Evolutionary conservation across 2,329 filamentous ascomycete species (phyloP).

Genomic region (Botryotinia convoluta): DNA sequence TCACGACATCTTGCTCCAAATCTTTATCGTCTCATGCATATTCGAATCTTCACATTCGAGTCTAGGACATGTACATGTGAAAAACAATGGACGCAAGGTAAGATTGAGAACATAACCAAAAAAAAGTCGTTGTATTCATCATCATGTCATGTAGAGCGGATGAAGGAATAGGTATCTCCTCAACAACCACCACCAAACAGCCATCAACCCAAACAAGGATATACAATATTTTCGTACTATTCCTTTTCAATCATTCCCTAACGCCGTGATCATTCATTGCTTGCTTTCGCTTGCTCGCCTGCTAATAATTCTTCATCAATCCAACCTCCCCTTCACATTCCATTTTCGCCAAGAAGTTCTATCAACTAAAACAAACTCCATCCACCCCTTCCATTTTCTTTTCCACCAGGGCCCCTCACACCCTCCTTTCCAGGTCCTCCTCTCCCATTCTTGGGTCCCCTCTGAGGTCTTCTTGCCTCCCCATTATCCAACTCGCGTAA

Average conservation of each 20-base stretch:
- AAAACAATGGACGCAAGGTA: no score
- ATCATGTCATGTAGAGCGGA: constrained; percentile 6
- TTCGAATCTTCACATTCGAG: neutral
- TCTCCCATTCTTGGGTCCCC: constrained; percentile 23
- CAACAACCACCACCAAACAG: neutral
- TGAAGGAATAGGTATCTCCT: constrained; percentile 2
- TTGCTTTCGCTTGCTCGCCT: constrained; percentile 4
- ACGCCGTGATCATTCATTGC: neutral
- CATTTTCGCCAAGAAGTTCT: neutral
- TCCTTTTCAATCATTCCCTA: constrained; percentile 10
- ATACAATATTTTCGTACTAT: constrained; percentile 11
- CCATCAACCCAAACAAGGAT: neutral
- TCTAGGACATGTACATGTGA: neutral
- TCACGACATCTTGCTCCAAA: neutral
- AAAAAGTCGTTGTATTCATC: constrained; percentile 17
- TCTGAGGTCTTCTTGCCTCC: constrained; percentile 34
- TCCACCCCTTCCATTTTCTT: constrained; percentile 13
- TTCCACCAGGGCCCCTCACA: constrained; percentile 20
- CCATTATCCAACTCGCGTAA: constrained; percentile 63
- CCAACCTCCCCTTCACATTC: neutral
- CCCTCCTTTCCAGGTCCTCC: constrained; percentile 20
- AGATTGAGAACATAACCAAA: neutral
- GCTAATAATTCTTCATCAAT: neutral
- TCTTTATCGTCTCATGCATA: neutral
- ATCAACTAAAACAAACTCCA: constrained; percentile 20